Conservation (phyloP, 805 yeast species). For the Kodamaea kakaduensis region DNA sequence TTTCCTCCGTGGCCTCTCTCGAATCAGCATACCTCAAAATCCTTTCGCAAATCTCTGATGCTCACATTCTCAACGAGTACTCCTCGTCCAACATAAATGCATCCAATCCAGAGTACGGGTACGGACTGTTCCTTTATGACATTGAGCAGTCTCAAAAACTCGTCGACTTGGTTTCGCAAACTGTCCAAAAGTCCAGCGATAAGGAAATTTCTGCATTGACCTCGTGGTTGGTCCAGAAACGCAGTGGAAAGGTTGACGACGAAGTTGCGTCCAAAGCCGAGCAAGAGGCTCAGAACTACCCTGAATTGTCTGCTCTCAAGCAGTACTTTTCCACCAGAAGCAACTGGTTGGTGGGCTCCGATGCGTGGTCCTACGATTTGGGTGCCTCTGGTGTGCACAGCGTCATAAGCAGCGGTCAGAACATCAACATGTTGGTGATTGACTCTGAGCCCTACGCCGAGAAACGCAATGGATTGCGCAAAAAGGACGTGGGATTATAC, state of each 20-base stretch:
- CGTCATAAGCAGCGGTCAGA: slow-evolving; percentile 67
- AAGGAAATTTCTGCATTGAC: slow-evolving; percentile 55
- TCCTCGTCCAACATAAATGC: slow-evolving; percentile 43
- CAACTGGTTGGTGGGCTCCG: slow-evolving; percentile 89
- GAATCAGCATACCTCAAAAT: slow-evolving; percentile 79
- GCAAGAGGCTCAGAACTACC: slow-evolving; percentile 36
- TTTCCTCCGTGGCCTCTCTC: slow-evolving; percentile 43
- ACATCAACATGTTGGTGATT: slow-evolving; percentile 78
- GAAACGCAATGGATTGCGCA: slow-evolving; percentile 38
- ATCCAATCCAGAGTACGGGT: slow-evolving; percentile 81
- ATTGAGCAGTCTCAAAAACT: slow-evolving; percentile 50
- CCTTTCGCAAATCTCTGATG: slow-evolving; percentile 57
- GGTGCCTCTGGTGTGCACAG: slow-evolving; percentile 91
- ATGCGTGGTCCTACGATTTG: slow-evolving; percentile 90
- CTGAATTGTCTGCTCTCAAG: slow-evolving; percentile 43
- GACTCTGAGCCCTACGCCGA: slow-evolving; percentile 71
- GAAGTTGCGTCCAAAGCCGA: slow-evolving; percentile 29
- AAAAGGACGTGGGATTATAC: slow-evolving; percentile 89
- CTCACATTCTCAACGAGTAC: slow-evolving; percentile 60
- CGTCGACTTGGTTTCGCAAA: slow-evolving; percentile 40
- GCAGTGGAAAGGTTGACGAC: slow-evolving; percentile 26
- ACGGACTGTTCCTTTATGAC: slow-evolving; percentile 63
- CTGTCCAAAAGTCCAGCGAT: slow-evolving; percentile 45
- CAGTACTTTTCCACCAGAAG: slow-evolving; percentile 47
- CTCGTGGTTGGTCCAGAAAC: slow-evolving; percentile 61